Evolutionary conservation across 75 land plant species (phyloP).

Genomic region (Cunninghamia lanceolata): DNA sequence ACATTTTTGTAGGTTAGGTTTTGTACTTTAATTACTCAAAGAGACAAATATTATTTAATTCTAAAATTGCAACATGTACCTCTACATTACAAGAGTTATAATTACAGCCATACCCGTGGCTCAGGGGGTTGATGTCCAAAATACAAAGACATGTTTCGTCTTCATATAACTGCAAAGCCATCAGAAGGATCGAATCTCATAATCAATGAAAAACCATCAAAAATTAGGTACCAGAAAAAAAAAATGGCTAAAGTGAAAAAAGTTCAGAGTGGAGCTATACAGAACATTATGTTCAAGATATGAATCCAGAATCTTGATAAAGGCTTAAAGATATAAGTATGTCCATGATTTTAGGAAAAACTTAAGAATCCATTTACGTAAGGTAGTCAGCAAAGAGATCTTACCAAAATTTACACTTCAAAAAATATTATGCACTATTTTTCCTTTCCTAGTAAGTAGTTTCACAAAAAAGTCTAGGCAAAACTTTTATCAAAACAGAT

Average conservation of each 20-base stretch:
- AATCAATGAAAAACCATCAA: neutral
- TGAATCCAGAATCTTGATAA: neutral
- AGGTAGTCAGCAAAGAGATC: neutral
- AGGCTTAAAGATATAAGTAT: neutral
- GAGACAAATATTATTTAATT: neutral
- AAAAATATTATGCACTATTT: neutral
- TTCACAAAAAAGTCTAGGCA: neutral
- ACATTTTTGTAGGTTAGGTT: neutral
- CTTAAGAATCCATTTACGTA: neutral
- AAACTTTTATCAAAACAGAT: neutral
- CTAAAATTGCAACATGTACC: neutral
- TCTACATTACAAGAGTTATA: neutral
- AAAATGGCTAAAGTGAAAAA: neutral
- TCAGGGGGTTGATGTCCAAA: constrained; percentile 76
- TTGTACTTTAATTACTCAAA: neutral
- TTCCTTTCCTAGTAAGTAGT: neutral
- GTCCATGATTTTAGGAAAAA: neutral
- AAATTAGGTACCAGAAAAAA: neutral
- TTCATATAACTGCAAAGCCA: constrained; percentile 71
- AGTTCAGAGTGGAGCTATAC: neutral
- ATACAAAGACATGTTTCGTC: constrained; percentile 86
- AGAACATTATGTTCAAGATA: neutral
- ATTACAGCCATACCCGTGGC: constrained; percentile 68
- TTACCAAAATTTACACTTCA: neutral
- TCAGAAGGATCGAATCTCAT: neutral